Evolutionary conservation across 305 asterid genomes (phyloP), one percentile per base, ranked within the genome.

Genomic region (Ajuga reptans): DNA sequence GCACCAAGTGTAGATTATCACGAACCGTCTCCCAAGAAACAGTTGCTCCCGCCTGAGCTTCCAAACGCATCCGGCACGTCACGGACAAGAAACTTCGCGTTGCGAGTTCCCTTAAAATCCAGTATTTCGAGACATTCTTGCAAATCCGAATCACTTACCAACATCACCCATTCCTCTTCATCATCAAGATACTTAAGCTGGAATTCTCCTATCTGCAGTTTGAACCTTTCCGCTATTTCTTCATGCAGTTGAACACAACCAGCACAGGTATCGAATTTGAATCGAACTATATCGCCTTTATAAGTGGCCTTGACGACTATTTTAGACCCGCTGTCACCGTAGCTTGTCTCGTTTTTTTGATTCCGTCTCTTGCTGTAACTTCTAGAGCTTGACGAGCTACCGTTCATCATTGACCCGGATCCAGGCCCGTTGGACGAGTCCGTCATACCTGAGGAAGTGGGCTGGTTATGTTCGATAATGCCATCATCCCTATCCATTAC

Each of bases 141-240:
- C 58, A 86, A 75, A 68, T 86, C 95, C 0, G 82, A 82, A 42
- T 86, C 90, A 50, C 74, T 84, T 66, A 81, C 85, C 80, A 88
- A 77, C 81, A 84, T 43, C 77, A 88, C 86, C 95, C 90, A 88
- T 71, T 88, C 95, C 70, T 77, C 80, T 72, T 86, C 92, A 5
- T 78, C 88, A 2, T 88, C 95, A 16, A 84, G 74, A 74, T 84
- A 86, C 81, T 84, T 86, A 66, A 88, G 78, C 8, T 74, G 84
- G 73, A 86, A 88, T 9, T 77, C 79, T 17, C 89, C 90, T 29
- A 66, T 42, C 27, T 77, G 69, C 53, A 88, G 83, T 31, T 79
- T 68, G 80, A 84, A 74, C 74, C 89, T 79, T 76, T 57, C 75
- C 1, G 80, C 84, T 63, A 88, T 78, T 72, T 84, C 81, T 74